Base-by-base conservation (phyloP, 257 asterid genomes). In the Nyctanthes arbortristis region DNA sequence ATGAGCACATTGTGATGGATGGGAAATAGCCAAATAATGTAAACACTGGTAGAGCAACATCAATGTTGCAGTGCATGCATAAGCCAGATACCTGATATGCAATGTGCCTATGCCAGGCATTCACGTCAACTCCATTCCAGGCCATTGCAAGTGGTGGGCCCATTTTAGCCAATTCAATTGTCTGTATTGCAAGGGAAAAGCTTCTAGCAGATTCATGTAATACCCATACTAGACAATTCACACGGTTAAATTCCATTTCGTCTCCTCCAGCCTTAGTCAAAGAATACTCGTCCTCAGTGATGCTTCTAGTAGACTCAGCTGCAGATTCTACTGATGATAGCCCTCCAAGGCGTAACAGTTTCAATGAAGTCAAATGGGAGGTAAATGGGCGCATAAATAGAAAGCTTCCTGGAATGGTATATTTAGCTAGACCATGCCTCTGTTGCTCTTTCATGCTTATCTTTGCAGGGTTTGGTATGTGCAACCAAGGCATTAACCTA, bases 131-230 rank as follows among this genome's bases (percentile, higher is more conserved):
- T 24, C 84, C 87, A 62, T 47, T 60, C 87, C 87, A 82, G 2
- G 84, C 87, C 84, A 79, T 78, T 16, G 84, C 82, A 54, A 82
- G 84, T 79, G 79, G 81, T 6, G 82, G 79, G n/a, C 78, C 78
- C 18, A 68, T 69, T 63, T 66, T 66, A 22, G 72, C 78, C 73
- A 78, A 69, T 34, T 78, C 76, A 63, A 66, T 81, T 11, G 73
- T 66, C 66, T 73, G 82, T 14, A 71, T 62, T 66, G 75, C 78
- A 63, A 63, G 64, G 2, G 87, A 78, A 68, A 82, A 82, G 20
- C 84, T 75, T 57, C 76, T 67, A 11, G 87, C 84, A 59, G 84
- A 82, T 65, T 82, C 80, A 60, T 82, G 84, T 75, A 82, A 68
- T 35, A 75, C 73, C 87, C 81, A 76, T 31, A 70, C 78, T 31